A percentile compares a stretch with the other conserved stretches of the same genome.
Evolutionary conservation across 2,329 filamentous ascomycete species (phyloP).

Genomic region (Aureobasidium subglaciale): DNA sequence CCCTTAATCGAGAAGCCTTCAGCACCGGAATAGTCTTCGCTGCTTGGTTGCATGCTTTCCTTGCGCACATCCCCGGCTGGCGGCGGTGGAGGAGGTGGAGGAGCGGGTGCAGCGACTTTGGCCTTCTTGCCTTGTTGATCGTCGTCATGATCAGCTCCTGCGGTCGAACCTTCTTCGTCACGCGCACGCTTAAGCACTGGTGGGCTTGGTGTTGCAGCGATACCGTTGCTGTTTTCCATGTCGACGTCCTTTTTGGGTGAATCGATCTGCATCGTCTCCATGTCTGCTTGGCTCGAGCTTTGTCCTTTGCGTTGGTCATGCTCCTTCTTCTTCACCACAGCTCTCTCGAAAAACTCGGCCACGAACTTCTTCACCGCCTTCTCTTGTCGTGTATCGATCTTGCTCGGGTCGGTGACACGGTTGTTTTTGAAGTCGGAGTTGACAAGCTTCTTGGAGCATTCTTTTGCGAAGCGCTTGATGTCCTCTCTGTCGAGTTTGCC

Average conservation of each 20-base stretch:
- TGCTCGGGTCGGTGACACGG: constrained; percentile 74
- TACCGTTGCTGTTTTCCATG: constrained; percentile 19
- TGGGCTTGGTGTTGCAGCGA: constrained; percentile 15
- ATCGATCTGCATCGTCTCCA: constrained; percentile 23
- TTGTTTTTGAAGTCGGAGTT: constrained; percentile 85
- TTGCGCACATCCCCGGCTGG: constrained; percentile 23
- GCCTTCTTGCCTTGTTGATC: constrained; percentile 25
- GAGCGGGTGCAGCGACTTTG: constrained; percentile 24
- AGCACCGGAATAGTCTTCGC: constrained; percentile 17
- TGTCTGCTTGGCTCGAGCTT: constrained; percentile 35
- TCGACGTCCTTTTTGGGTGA: constrained; percentile 25
- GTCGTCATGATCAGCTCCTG: constrained; percentile 29
- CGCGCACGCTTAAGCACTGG: constrained; percentile 23
- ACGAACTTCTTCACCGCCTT: constrained; percentile 79
- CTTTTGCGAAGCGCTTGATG: constrained; percentile 57
- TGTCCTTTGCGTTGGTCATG: constrained; percentile 59
- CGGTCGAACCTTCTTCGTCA: constrained; percentile 23
- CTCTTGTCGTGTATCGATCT: constrained; percentile 62
- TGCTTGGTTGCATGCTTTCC: neutral
- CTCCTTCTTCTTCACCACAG: constrained; percentile 65
- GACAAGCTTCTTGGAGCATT: constrained; percentile 74
- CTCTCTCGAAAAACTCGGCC: constrained; percentile 80
- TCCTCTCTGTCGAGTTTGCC: constrained; percentile 79
- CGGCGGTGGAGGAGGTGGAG: constrained; percentile 35
- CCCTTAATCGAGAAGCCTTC: constrained; percentile 25